A percentile compares a stretch with the other conserved stretches of the same genome.
Conservation (phyloP, 2,329 filamentous ascomycete genomes). For the Cordyceps cateniannulata region DNA sequence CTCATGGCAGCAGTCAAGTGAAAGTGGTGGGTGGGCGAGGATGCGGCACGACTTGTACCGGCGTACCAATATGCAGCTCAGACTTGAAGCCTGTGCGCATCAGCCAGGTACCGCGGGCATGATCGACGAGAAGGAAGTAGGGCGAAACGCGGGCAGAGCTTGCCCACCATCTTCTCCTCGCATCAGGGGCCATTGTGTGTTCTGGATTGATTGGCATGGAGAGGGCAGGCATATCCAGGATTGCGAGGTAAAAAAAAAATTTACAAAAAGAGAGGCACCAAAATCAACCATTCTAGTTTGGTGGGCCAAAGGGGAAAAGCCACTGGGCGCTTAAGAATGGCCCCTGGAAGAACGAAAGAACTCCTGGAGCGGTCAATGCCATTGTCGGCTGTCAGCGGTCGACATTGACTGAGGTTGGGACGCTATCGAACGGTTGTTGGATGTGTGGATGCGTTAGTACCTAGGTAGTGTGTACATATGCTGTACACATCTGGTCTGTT, state of each 20-base stretch:
- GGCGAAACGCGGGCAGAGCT: not conserved
- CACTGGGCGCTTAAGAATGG: not conserved
- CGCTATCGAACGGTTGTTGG: too few relatives aligned
- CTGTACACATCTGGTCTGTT: too few relatives aligned
- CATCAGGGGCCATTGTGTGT: not conserved
- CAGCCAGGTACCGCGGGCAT: not conserved
- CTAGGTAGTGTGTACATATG: too few relatives aligned
- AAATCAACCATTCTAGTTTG: not conserved
- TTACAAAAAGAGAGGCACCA: not conserved
- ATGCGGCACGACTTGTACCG: not conserved
- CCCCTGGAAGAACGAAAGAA: not conserved
- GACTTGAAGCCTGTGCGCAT: not conserved
- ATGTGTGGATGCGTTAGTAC: too few relatives aligned
- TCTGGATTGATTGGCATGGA: not conserved
- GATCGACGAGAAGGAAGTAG: not conserved
- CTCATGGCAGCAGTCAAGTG: too few relatives aligned
- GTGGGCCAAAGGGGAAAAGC: not conserved
- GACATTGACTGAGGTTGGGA: not conserved
- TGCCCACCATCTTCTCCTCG: not conserved
- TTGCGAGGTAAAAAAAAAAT: too few relatives aligned
- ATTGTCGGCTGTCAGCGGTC: not conserved
- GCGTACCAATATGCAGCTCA: not conserved
- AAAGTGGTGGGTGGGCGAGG: not conserved
- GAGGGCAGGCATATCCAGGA: too few relatives aligned
- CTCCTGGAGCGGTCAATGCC: not conserved